Conservation (phyloP, 441 rosid species). For the Metrosideros polymorpha region DNA sequence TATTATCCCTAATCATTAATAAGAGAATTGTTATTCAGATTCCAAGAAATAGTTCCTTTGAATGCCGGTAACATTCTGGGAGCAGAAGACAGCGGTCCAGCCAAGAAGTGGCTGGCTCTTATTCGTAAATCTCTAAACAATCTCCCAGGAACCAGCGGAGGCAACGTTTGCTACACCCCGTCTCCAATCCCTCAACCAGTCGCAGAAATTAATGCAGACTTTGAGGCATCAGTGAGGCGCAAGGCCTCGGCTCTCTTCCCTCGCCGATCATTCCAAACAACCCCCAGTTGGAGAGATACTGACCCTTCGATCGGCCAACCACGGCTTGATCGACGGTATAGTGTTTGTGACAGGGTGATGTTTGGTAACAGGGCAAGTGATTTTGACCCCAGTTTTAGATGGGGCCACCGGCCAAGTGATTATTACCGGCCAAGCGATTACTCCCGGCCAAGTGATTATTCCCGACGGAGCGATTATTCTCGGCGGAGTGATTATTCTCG, state of each 20-base stretch:
- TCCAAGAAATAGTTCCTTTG: background rate
- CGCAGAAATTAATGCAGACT: background rate
- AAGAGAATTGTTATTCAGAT: background rate
- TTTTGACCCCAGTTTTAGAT: constrained; percentile 43
- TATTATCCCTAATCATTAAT: background rate
- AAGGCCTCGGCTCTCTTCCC: background rate
- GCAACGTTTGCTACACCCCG: background rate
- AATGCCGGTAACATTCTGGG: background rate
- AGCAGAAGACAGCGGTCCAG: constrained; percentile 1
- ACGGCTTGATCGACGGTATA: background rate
- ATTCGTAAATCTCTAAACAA: background rate
- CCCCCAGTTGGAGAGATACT: background rate
- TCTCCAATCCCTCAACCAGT: background rate
- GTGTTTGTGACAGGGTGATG: background rate
- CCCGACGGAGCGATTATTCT: constrained; percentile 7
- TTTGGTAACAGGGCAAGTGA: constrained; percentile 60
- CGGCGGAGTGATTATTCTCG: background rate
- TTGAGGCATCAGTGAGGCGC: background rate
- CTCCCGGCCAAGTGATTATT: constrained; percentile 70
- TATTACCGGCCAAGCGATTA: constrained; percentile 63
- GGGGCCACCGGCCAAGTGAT: constrained; percentile 44
- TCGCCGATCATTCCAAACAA: background rate
- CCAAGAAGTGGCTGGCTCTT: background rate
- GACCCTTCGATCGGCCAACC: background rate
- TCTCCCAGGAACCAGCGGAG: background rate